Base-by-base conservation (phyloP, 2,329 filamentous ascomycete species). In the Aspergillus ruber region DNA sequence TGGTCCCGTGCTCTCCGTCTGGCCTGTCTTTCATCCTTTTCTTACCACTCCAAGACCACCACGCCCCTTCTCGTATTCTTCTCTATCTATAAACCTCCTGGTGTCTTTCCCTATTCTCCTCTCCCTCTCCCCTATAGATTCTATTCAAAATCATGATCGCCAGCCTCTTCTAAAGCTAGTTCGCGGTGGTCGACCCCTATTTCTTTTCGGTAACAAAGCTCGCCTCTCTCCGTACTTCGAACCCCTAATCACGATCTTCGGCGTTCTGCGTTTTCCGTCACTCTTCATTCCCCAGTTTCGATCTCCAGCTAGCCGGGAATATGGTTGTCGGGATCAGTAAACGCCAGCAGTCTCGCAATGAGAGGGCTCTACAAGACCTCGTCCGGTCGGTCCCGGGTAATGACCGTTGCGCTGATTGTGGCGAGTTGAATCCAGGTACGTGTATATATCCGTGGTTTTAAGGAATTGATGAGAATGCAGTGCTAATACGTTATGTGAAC, bases 331-430 rank as follows among this genome's bases (percentile, higher is more conserved):
- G 82, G 40, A 77, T 94, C 68, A 95, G 85, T 77, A 98, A 97
- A 80, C 89, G 93, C 72, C 89, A 96, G 75, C 91, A 96, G 79
- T 89, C 87, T 77, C 90, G 93, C 72, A 96, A 98, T 71, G 93
- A 98, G 76, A 88, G 88, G 66, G 77, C 82, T 47, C 78, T 98
- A 56, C 89, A 96, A 64, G 91, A 97, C 42, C 81, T 98, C 54
- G 85, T 97, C 57, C 86, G 86, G 57, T 82, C 76, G 33, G 78
- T 95, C 8, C 81, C 90, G 7, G 93, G 93, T 50, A 98, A 98
- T 74, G 90, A 93, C 66, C 76, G 83, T 62, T 98, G 93, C 74
- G 93, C 93, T 54, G 93, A 98, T 72, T 98, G 93, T 73, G 81
- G 84, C 65, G 85, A 89, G 51, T 83, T 84, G 67, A 97, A 96